Percentiles rank a stretch among this genome's conserved stretches.
phyloP scores from a whole-genome alignment of 73 alveolate genomes.

The Tetrahymena malaccensis region DNA sequence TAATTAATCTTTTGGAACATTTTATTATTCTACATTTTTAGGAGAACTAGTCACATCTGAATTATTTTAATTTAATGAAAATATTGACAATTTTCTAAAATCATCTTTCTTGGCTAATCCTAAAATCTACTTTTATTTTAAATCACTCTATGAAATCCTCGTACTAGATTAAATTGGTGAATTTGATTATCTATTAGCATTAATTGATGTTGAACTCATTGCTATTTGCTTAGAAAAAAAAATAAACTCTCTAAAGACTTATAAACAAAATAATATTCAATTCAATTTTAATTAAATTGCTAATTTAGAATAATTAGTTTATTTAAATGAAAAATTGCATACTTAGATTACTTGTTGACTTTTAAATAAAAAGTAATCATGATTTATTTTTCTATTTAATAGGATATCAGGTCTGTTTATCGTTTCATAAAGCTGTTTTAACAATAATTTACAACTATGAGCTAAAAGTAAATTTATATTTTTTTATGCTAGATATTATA shows the following conservation, averaged over 20 bases:
- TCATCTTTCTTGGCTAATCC: not conserved
- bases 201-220: not conserved
- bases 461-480: too few relatives aligned
- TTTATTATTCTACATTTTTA: not conserved
- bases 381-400: too few relatives aligned
- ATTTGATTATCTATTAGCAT: not conserved
- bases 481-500: too few relatives aligned
- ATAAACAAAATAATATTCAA: not conserved
- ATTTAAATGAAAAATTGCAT: not conserved
- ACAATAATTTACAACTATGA: too few relatives aligned
- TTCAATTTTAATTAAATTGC: not conserved
- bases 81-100: not conserved
- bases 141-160: not conserved
- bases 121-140: not conserved
- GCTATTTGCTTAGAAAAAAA: not conserved
- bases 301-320: not conserved
- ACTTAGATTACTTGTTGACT: not conserved
- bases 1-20: not conserved
- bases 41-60: not conserved
- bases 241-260: not conserved
- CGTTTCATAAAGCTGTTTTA: not conserved
- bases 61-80: not conserved
- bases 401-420: too few relatives aligned
- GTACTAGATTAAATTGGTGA: not conserved
- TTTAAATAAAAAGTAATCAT: not conserved